Evolutionary conservation across 768 basidiomycete genomes (phyloP).

Genomic region (Agaricus sinodeliciosus): DNA sequence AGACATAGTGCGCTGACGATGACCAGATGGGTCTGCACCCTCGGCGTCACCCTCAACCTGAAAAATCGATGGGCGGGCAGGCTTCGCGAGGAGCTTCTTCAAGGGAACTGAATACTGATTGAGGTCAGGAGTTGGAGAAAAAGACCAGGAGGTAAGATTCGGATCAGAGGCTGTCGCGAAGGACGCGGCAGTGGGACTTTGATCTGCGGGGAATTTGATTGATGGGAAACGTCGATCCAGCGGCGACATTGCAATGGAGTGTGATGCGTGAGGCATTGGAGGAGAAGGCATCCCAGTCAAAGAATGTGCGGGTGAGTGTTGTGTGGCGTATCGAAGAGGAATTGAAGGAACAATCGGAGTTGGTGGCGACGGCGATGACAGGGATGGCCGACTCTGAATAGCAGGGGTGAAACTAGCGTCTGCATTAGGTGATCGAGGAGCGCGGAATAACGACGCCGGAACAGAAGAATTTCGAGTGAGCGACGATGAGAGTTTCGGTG

Average conservation of each 20-base stretch:
- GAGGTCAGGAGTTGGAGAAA: neutral
- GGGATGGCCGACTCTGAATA: neutral
- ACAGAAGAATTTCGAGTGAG: slow-evolving; percentile 5
- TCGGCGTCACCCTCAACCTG: neutral
- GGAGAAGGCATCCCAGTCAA: neutral
- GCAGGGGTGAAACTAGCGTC: neutral
- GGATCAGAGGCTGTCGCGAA: slow-evolving; percentile 5
- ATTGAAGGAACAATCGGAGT: slow-evolving; percentile 9
- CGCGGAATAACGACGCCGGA: neutral
- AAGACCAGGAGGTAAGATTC: neutral
- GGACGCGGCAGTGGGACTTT: neutral
- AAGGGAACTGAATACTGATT: neutral
- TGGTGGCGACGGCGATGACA: slow-evolving; percentile 8
- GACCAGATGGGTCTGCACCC: neutral
- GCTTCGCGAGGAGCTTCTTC: slow-evolving; percentile 4
- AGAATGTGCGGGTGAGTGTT: neutral
- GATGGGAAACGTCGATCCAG: slow-evolving; percentile 1
- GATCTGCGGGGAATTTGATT: neutral
- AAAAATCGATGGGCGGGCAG: neutral
- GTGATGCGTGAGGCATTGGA: neutral
- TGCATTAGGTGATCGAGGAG: neutral
- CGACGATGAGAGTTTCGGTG: neutral
- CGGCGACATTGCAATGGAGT: neutral
- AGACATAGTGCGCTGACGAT: neutral
- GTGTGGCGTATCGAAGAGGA: slow-evolving; percentile 8